Base-by-base conservation (phyloP, 176 grass and related monocot species). In the Leersia perrieri region DNA sequence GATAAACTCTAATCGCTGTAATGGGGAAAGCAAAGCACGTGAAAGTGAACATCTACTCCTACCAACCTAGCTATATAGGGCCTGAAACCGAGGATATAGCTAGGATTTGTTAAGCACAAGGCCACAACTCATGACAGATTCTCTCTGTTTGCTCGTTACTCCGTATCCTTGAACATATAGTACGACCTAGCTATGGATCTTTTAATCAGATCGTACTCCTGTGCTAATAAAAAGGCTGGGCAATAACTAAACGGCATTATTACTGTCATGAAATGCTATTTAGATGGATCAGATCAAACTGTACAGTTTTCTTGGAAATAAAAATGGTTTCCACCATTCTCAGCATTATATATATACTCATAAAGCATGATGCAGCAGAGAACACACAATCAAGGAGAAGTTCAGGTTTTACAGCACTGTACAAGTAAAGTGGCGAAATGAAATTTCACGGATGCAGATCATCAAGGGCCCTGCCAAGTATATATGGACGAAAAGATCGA, bases 121-220 rank as follows among this genome's bases (percentile, higher is more conserved):
- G 88, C 60, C 60, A 78, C 13, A 36, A 85, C 42, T 44, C 78
- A 73, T 51, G 63, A 39, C 81, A 74, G 78, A 83, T 78, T 90
- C 88, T 90, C 78, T 82, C 68, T 68, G 60, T 78, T 68, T 55
- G 67, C 79, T 83, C 79, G 68, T 78, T 55, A n/a, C n/a, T n/a
- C n/a, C n/a, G n/a, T n/a, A 31, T 12, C 71, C 78, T 62, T 62
- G 67, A 67, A 68, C 60, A 83, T 45, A 78, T 15, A 55, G 74
- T 86, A 86, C 83, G 63, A 66, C 38, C 83, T 87, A 86, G 16
- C 75, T 85, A 83, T 6, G 69, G 7, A 42, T 72, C 42, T 77
- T 86, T 86, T 86, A 55, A 33, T 83, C 64, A 68, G 67, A 73
- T 76, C 47, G 83, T 90, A 86, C 79, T 90, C 73, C 18, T 86